Conservation (phyloP, 257 asterid genomes). For the Solanum dulcamara region DNA sequence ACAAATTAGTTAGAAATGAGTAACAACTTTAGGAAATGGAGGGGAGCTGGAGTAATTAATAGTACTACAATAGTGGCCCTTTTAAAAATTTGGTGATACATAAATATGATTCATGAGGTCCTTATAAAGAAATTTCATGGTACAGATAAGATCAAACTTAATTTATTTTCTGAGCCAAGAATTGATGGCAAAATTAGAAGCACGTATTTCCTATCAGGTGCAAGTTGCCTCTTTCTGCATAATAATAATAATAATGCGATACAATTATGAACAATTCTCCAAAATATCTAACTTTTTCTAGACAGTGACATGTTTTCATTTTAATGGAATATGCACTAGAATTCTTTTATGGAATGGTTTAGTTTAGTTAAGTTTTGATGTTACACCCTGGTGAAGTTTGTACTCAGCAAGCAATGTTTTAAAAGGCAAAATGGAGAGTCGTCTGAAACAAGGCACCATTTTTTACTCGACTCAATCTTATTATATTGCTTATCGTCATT, state of each 20-base stretch:
- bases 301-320: neutral
- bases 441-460: neutral
- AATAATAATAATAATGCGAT: neutral
- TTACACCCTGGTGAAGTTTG: neutral
- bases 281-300: neutral
- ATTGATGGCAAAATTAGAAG: neutral
- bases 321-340: neutral
- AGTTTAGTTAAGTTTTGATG: neutral
- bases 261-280: neutral
- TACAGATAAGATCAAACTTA: neutral
- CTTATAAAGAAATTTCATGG: neutral
- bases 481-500: conserved; percentile 23
- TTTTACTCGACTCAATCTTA: conserved; percentile 3
- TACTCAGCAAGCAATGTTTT: neutral
- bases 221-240: neutral
- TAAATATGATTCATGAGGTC: neutral
- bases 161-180: neutral
- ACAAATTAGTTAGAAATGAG: neutral
- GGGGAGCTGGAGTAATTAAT: neutral
- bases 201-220: neutral
- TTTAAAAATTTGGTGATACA: neutral
- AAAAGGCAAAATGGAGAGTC: neutral
- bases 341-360: neutral
- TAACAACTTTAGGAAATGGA: neutral
- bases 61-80: neutral